Conservation (phyloP, 768 basidiomycete species). For the Phlebiopsis flavidoalba region DNA sequence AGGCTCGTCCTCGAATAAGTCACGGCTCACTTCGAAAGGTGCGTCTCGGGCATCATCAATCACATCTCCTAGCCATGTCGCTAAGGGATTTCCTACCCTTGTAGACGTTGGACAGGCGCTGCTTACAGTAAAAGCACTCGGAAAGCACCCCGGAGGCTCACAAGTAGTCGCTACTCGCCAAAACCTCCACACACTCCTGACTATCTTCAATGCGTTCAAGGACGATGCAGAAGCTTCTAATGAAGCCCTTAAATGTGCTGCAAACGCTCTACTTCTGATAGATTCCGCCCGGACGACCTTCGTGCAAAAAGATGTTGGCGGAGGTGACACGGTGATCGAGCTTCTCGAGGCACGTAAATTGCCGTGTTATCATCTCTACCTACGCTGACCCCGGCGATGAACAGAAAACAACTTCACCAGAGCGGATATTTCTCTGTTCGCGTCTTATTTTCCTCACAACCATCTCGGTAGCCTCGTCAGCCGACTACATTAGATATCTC, state of each 20-base stretch:
- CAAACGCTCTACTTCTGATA: conserved; percentile 73
- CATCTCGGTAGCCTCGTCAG: conserved; percentile 43
- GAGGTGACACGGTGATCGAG: conserved; percentile 50
- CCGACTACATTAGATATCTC: conserved; percentile 43
- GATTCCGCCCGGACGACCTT: conserved; percentile 57
- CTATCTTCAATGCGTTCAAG: conserved; percentile 46
- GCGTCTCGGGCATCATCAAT: conserved; percentile 10
- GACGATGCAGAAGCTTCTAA: conserved; percentile 54
- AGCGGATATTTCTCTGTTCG: conserved; percentile 68
- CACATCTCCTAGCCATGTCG: neutral
- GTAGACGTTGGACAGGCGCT: conserved; percentile 70
- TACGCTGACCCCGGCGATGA: neutral
- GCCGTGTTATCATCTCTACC: neutral
- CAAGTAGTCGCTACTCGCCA: conserved; percentile 46
- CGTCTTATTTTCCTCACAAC: conserved; percentile 76
- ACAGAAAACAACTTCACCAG: conserved; percentile 57
- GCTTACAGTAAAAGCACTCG: conserved; percentile 68
- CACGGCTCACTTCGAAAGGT: conserved; percentile 56
- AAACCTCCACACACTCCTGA: conserved; percentile 55
- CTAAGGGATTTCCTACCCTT: neutral
- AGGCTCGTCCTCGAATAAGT: conserved; percentile 32
- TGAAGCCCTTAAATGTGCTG: conserved; percentile 72
- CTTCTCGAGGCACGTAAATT: conserved; percentile 51
- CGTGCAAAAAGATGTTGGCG: conserved; percentile 53
- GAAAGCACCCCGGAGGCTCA: conserved; percentile 66